Evolutionary conservation across 768 basidiomycete genomes (phyloP), one percentile per base, ranked within the genome.

Genomic region (Hortiboletus campestris): DNA sequence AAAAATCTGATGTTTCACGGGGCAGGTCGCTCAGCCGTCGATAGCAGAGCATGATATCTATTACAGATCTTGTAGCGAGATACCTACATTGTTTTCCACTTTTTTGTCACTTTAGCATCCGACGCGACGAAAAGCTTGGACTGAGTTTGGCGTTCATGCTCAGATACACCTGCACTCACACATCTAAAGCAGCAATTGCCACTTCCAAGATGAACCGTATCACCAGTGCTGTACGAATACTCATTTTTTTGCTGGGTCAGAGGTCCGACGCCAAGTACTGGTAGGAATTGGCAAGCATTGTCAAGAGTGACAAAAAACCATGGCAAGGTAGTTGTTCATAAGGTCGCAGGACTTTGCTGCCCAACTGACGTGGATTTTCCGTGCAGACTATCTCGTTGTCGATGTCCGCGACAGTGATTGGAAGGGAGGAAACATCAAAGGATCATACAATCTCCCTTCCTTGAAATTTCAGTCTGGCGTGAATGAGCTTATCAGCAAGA

Each of bases 401-500:
- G 91, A 94, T 68, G 91, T 94, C 32, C 85, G 91, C n/a, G 91
- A 91, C 68, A 82, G 85, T 53, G 91, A 94, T 60, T 89, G 78
- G 70, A 75, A 67, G 12, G 91, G 91, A 60, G 91, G 91, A 36
- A 87, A 93, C 67, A 90, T 94, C 68, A 83, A 79, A 60, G 78
- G 81, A 57, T 78, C 82, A 40, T 64, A 81, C 55, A 83, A 89
- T 64, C 65, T 77, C 34, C 91, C 91, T 2, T 88, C 88, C 9
- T 57, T 67, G 29, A 76, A 76, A 46, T 91, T 92, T 69, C 67
- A 80, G 35, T 72, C 67, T 48, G 77, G 72, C 20, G 83, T 91
- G 31, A 78, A 86, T 63, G 68, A 74, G 2, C 77, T 93, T 25
- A 77, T 91, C 31, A 72, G 75, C 63, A 72, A 82, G 49, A 83